Conservation (phyloP, 352 stramenopile species). For the Pythium folliculosum region DNA sequence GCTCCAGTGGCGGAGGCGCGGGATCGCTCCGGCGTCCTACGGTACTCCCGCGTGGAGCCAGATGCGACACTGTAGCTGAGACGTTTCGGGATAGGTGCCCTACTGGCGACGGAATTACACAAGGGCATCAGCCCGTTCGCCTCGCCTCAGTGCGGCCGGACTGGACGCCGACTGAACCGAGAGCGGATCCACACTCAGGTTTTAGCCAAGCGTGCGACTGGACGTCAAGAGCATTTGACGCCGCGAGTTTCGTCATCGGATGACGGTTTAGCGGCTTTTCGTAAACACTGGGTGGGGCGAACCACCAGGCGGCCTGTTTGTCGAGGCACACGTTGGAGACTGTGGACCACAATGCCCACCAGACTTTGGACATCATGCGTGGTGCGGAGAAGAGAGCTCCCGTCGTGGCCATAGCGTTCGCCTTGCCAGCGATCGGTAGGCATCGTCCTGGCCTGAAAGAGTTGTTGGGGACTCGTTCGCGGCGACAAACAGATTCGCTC, state of each 20-base stretch:
- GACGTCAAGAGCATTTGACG: conserved; percentile 43
- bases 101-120: neutral
- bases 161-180: neutral
- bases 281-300: neutral
- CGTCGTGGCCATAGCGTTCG: too few species aligned
- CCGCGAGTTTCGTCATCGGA: neutral
- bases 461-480: neutral
- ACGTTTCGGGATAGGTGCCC: neutral
- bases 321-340: too few species aligned
- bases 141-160: neutral
- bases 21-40: too few species aligned
- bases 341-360: too few species aligned
- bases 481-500: neutral
- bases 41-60: too few species aligned
- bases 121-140: neutral
- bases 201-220: conserved; percentile 66
- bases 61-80: too few species aligned
- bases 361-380: too few species aligned
- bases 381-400: too few species aligned
- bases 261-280: neutral
- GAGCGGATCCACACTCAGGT: conserved; percentile 32
- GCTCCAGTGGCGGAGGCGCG: too few species aligned
- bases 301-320: neutral
- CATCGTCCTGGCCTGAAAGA: too few species aligned
- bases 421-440: too few species aligned